Percentiles rank a stretch among this genome's conserved stretches.
Conservation (phyloP, 192 early-diverging fungal genomes). For the Jimgerdemannia lactiflua region DNA sequence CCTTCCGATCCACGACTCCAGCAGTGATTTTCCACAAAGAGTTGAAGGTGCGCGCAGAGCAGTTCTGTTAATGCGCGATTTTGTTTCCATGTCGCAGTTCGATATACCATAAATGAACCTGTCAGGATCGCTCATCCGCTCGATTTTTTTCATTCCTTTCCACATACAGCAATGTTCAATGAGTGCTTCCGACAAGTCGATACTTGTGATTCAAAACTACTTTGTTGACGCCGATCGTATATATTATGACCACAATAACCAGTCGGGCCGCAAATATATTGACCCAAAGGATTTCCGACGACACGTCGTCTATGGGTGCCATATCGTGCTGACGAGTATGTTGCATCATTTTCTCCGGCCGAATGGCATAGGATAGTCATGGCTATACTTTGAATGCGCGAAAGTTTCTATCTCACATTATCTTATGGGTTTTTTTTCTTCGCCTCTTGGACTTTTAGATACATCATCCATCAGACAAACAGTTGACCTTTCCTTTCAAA, state of each 20-base stretch:
- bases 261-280: neutral
- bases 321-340: slow-evolving; percentile 8
- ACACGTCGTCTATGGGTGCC: slow-evolving; percentile 21
- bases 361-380: no score
- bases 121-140: neutral
- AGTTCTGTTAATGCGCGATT: no score
- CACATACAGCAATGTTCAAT: neutral
- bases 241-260: neutral
- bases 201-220: neutral
- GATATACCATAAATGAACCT: neutral
- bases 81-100: no score
- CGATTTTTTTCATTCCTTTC: neutral
- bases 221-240: neutral
- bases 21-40: slow-evolving; percentile 41
- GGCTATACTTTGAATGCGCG: slow-evolving; percentile 18
- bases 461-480: slow-evolving; percentile 31
- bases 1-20: slow-evolving; percentile 22
- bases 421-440: neutral
- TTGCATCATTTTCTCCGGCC: neutral
- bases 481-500: slow-evolving; percentile 35
- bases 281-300: slow-evolving; percentile 9
- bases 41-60: slow-evolving; percentile 21
- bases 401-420: neutral
- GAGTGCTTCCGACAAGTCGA: neutral
- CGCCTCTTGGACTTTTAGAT: slow-evolving; percentile 16